Conservation (phyloP, 2,329 filamentous ascomycete species). For the Neurospora crassa region DNA sequence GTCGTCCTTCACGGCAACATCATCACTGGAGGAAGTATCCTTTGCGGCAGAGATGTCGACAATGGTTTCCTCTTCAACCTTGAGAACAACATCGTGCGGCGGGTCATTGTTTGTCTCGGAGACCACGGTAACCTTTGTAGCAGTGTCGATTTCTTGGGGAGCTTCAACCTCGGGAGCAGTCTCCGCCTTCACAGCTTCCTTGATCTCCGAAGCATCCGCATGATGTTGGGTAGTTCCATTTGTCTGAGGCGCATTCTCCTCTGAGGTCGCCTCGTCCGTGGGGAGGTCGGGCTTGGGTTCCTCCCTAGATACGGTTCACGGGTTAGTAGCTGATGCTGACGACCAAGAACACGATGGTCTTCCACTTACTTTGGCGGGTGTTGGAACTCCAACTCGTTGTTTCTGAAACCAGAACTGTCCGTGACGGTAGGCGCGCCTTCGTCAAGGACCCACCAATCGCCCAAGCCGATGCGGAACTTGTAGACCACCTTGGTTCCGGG, state of each 20-base stretch:
- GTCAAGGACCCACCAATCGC: conserved; percentile 63
- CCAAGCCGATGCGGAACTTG: conserved; percentile 60
- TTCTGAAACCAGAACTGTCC: conserved; percentile 37
- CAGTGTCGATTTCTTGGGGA: not conserved
- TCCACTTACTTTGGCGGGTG: conserved; percentile 11
- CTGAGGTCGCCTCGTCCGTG: not conserved
- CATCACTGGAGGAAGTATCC: not conserved
- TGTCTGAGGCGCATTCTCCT: not conserved
- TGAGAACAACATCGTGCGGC: not conserved
- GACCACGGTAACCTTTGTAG: not conserved
- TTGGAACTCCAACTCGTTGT: conserved; percentile 34
- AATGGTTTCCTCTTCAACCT: not conserved
- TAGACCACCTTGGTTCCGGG: conserved; percentile 57
- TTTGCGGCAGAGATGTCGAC: not conserved
- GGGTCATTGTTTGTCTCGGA: not conserved
- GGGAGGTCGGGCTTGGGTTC: not conserved
- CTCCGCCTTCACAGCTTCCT: not conserved
- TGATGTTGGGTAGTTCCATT: not conserved
- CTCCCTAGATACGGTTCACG: not conserved
- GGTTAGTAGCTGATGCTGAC: not conserved
- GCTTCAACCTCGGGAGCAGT: not conserved
- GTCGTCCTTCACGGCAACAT: not conserved
- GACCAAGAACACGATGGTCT: not conserved
- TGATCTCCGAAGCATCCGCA: not conserved
- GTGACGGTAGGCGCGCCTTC: conserved; percentile 44